Conservation (phyloP, 2,329 filamentous ascomycete species). For the Exutisphaerella laricina region DNA sequence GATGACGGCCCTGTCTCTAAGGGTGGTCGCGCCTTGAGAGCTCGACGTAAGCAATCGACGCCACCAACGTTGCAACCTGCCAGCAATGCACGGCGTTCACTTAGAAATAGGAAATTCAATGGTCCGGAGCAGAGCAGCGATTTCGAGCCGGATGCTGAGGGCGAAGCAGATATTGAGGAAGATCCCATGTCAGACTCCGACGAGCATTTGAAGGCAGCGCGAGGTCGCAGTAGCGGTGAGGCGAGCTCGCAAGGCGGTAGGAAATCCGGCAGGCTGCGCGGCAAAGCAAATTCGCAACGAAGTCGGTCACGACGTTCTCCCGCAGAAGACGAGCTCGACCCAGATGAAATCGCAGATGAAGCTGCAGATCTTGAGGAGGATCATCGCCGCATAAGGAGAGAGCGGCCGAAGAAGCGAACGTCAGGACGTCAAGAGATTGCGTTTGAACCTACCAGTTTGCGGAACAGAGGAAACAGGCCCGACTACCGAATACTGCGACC, state of each 20-base stretch:
- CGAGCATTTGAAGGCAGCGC: conserved; percentile 42
- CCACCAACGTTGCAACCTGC: conserved; percentile 32
- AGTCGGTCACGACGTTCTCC: conserved; percentile 42
- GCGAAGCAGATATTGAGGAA: conserved; percentile 50
- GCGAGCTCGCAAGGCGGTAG: conserved; percentile 37
- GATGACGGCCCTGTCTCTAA: conserved; percentile 50
- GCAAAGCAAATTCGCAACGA: conserved; percentile 41
- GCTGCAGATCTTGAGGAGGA: conserved; percentile 54
- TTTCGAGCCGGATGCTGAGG: conserved; percentile 56
- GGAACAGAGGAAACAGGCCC: conserved; percentile 63
- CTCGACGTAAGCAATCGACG: conserved; percentile 29
- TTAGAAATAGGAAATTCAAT: conserved; percentile 37
- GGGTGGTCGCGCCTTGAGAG: conserved; percentile 37
- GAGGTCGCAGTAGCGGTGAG: conserved; percentile 45
- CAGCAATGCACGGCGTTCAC: conserved; percentile 35
- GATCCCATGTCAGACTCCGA: conserved; percentile 46
- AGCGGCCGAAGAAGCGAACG: conserved; percentile 25
- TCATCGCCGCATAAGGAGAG: conserved; percentile 38
- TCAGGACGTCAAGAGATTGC: conserved; percentile 26
- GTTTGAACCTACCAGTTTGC: conserved; percentile 45
- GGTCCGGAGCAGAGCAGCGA: conserved; percentile 55
- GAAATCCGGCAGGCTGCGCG: conserved; percentile 47
- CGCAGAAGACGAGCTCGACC: conserved; percentile 44
- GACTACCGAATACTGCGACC: conserved; percentile 84
- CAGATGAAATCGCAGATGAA: conserved; percentile 49